Conservation (phyloP, 768 basidiomycete genomes). For the Boletus patriciae region DNA sequence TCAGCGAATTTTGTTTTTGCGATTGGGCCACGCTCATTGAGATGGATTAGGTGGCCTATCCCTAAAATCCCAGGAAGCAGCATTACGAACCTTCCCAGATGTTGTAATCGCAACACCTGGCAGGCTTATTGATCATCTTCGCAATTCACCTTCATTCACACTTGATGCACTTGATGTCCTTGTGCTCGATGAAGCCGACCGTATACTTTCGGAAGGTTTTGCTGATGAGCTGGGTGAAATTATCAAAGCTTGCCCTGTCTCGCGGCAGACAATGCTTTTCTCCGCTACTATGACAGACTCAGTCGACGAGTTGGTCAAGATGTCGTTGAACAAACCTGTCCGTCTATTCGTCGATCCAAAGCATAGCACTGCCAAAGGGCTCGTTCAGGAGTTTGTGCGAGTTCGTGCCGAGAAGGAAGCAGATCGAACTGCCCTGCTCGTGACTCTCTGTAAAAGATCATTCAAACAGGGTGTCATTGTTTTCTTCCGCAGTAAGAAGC, state of each 20-base stretch:
- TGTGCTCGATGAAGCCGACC: slow-evolving; percentile 95
- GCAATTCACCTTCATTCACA: slow-evolving; percentile 90
- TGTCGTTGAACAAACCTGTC: slow-evolving; percentile 91
- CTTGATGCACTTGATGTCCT: slow-evolving; percentile 91
- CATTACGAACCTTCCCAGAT: slow-evolving; percentile 85
- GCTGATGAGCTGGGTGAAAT: slow-evolving; percentile 93
- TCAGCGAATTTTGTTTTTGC: slow-evolving; percentile 33
- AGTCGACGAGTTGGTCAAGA: slow-evolving; percentile 88
- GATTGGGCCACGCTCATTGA: slow-evolving; percentile 2
- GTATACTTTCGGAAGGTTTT: slow-evolving; percentile 96
- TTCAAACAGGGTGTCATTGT: slow-evolving; percentile 85
- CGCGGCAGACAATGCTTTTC: slow-evolving; percentile 97
- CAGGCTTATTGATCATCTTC: slow-evolving; percentile 95
- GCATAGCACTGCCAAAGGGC: slow-evolving; percentile 76
- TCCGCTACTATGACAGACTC: slow-evolving; percentile 99
- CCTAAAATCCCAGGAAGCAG: slow-evolving; percentile 85
- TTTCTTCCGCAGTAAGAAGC: slow-evolving; percentile 94
- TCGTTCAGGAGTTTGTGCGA: slow-evolving; percentile 94
- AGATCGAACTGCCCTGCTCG: slow-evolving; percentile 74
- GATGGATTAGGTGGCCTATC: slow-evolving; percentile 77
- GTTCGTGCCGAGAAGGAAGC: slow-evolving; percentile 78
- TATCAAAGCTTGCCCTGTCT: slow-evolving; percentile 81
- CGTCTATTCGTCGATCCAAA: slow-evolving; percentile 96
- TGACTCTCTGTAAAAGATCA: slow-evolving; percentile 82
- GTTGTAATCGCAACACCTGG: slow-evolving; percentile 96